Base-by-base conservation (phyloP, 2,329 filamentous ascomycete genomes). In the Sarocladium strictum region DNA sequence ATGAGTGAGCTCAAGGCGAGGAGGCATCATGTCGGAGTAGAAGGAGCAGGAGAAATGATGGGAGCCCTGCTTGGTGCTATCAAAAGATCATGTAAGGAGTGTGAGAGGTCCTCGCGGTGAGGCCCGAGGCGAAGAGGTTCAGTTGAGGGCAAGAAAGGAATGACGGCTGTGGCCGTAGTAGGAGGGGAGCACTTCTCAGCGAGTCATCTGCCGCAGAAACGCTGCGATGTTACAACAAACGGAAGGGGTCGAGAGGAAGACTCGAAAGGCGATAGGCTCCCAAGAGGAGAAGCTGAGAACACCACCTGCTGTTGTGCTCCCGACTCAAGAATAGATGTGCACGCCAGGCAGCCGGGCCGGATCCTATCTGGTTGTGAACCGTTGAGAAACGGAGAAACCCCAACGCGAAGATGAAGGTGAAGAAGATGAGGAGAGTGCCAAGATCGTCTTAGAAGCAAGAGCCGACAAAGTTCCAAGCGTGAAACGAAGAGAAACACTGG, bases 1-100 rank as follows among this genome's bases (percentile, higher is more conserved):
- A 54, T 69, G 65, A 53, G 72, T 70, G 58, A 79, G 65, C 60
- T 78, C 73, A 56, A 81, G 67, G 53, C 70, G 69, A 47, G 75
- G 69, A 55, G 72, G 67, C 76, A 81, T 81, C 37, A 26, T 64
- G 56, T 51, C 53, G 56, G 53, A 57, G 10, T 49, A 38, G n/a
- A 38, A 15, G 7, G 35, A 38, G n/a, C 5, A n/a, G 15, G 35
- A 19, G n/a, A 38, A n/a, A 15, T n/a, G n/a, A n/a, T n/a, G n/a
- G n/a, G n/a, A n/a, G n/a, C n/a, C n/a, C n/a, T n/a, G n/a, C n/a
- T n/a, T n/a, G n/a, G n/a, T n/a, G n/a, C n/a, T n/a, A n/a, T n/a
- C n/a, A 26, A 4, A 11, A 45, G 41, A 24, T 17, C 7, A 9
- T 23, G 10, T 9, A 45, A 26, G 6, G 41, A 21, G 10, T 45